These are phyloP conservation scores for Quercus alba DNA, from an alignment of 306 rosid genomes.

Conservation along the genomic window DNA sequence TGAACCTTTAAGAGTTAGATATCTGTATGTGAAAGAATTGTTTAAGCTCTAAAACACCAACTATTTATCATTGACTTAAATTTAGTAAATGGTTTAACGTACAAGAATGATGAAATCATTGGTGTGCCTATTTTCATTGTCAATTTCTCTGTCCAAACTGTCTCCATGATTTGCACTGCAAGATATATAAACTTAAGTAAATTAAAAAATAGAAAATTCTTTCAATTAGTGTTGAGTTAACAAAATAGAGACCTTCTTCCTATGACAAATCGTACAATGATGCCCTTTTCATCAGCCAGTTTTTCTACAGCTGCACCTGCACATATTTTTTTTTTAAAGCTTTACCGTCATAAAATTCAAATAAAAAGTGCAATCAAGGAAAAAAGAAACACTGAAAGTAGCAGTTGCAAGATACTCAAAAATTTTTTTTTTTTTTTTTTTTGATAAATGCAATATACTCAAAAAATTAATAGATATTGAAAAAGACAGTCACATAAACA, in stretches of 20 bases:
- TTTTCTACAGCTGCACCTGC: slow-evolving; percentile 47
- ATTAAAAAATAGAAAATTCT: slow-evolving; percentile 19
- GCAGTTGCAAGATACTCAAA: slow-evolving; percentile 11
- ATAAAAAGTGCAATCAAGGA: too few species aligned
- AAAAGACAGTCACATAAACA: neutral
- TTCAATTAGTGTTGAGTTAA: slow-evolving; percentile 19
- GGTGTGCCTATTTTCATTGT: slow-evolving; percentile 48
- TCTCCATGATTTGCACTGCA: slow-evolving; percentile 68
- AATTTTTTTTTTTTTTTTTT: too few species aligned
- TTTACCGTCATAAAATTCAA: neutral
- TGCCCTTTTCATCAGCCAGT: slow-evolving; percentile 43
- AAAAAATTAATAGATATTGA: neutral
- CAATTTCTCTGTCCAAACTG: slow-evolving; percentile 57
- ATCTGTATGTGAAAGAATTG: slow-evolving; percentile 1
- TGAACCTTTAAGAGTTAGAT: slow-evolving; percentile 9
- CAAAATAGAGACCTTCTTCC: slow-evolving; percentile 54
- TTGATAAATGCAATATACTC: neutral
- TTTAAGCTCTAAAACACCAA: slow-evolving; percentile 6
- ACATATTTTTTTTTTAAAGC: neutral
- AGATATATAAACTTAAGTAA: slow-evolving; percentile 21
- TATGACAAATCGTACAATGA: slow-evolving; percentile 56
- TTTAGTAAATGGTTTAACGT: slow-evolving; percentile 30
- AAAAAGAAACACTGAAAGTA: neutral
- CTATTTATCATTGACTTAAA: slow-evolving; percentile 2
- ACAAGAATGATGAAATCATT: slow-evolving; percentile 64